These are phyloP conservation scores for Quercus engelmannii DNA, from an alignment of 306 rosid genomes.

Conservation along the genomic window DNA sequence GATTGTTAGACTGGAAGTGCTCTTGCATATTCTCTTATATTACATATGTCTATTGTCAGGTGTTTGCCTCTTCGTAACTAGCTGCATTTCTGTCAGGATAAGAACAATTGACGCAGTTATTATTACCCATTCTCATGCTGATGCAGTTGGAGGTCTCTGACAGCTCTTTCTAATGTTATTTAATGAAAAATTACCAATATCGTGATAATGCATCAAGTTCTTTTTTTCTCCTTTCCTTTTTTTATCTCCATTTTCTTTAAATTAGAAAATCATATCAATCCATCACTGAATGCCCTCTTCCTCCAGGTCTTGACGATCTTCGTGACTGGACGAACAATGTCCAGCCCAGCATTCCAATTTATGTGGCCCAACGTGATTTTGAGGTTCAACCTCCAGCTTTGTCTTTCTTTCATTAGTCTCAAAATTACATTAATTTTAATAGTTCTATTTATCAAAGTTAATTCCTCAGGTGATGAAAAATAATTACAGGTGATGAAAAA, in stretches of 20 bases:
- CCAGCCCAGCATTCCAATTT: constrained; percentile 79
- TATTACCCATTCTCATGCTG: constrained; percentile 98
- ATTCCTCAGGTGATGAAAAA: neutral
- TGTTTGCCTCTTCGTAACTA: constrained; percentile 33
- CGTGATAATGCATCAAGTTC: neutral
- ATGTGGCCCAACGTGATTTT: constrained; percentile 81
- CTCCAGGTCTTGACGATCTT: constrained; percentile 87
- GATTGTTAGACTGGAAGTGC: neutral
- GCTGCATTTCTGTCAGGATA: constrained; percentile 84
- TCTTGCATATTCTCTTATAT: constrained; percentile 25
- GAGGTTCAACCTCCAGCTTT: constrained; percentile 52
- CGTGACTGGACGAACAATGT: constrained; percentile 99
- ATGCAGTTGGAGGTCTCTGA: constrained; percentile 96
- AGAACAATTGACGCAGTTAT: constrained; percentile 90
- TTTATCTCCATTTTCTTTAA: neutral
- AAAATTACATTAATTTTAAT: constrained; percentile 1
- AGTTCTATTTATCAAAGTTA: neutral
- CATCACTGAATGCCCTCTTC: constrained; percentile 8
- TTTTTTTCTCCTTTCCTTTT: neutral
- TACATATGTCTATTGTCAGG: constrained; percentile 15
- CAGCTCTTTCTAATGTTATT: constrained; percentile 30
- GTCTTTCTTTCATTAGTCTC: constrained; percentile 21
- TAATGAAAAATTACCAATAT: constrained; percentile 17
- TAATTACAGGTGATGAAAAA: constrained; percentile 83
- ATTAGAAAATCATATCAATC: neutral